Evolutionary conservation across 192 early-diverging fungal genomes (phyloP), one percentile per base, ranked within the genome.

Genomic region (Umbelopsis ramanniana): DNA sequence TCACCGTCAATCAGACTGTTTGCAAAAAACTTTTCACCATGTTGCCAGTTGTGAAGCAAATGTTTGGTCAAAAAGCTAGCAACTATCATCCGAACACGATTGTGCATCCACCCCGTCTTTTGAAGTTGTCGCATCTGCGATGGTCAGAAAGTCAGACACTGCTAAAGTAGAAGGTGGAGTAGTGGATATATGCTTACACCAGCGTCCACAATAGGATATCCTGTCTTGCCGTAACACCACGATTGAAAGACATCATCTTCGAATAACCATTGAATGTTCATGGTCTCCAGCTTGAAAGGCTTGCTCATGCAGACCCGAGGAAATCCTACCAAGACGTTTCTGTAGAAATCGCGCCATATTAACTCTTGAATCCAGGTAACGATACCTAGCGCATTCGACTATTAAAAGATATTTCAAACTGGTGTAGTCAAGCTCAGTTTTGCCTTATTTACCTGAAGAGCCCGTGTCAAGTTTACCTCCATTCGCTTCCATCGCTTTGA

Each of bases 21-120:
- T 82, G 88, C 87, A 68, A 93, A 91, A 63, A 81, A 88, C 43
- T 80, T 74, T 72, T 93, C 92, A n/a, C 92, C 92, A n/a, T 74
- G n/a, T 57, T 81, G 76, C 92, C 92, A 93, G 78, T 89, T 86
- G 68, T 92, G 79, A 46, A 84, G 47, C 43, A 86, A 70, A 53
- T 86, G 82, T 68, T 73, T 84, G 46, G 75, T 74, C 19, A 84
- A 52, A 52, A 84, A 86, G 52, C 78, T 85, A 21, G 82, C 85
- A 10, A 75, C 84, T 67, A 87, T 79, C 87, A 89, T 92, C 10
- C 91, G 81, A 2, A 86, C 69, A 21, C 89, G 86, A 75, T 86
- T 89, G 68, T 88, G 84, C 87, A 93, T 89, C 71, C 76, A 88
- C 9, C 91, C 91, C 12, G 78, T 82, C 10, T 69, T 71, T 10